These are phyloP conservation scores for Rhizopogon vinicolor DNA, from an alignment of 768 basidiomycete species.

Conservation along the genomic window DNA sequence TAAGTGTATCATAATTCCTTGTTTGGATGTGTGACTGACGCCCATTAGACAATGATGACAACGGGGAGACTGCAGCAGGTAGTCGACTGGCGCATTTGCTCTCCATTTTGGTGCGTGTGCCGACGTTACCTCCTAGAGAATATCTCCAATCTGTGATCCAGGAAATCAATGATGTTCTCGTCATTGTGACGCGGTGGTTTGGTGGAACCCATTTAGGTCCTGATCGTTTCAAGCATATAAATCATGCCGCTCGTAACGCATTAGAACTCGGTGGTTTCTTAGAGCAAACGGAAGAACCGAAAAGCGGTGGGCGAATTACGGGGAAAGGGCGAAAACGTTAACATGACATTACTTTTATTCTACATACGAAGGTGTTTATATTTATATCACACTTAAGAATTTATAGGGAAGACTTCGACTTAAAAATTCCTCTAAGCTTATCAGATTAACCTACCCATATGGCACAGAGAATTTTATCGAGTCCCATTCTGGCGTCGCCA, in stretches of 20 bases:
- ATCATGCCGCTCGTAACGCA: constrained; percentile 90
- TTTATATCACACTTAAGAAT: no score
- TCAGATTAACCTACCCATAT: no score
- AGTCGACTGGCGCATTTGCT: constrained; percentile 86
- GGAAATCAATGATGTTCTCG: constrained; percentile 81
- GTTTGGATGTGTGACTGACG: background rate
- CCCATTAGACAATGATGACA: constrained; percentile 82
- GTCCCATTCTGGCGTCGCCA: no score
- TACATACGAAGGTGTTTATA: background rate
- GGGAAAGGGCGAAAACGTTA: constrained; percentile 25
- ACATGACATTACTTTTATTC: background rate
- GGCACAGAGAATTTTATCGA: no score
- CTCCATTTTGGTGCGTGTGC: constrained; percentile 66
- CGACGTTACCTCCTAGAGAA: background rate
- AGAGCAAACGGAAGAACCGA: constrained; percentile 37
- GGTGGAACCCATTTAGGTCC: constrained; percentile 90
- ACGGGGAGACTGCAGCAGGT: constrained; percentile 92
- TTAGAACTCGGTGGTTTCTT: constrained; percentile 86
- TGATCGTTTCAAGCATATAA: constrained; percentile 90
- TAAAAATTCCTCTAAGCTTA: no score
- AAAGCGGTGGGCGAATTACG: constrained; percentile 12
- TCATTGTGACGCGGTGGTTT: constrained; percentile 91
- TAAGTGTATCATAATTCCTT: constrained; percentile 20
- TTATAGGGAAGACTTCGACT: background rate
- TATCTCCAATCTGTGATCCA: constrained; percentile 20